Base-by-base conservation (phyloP, 805 yeast genomes). In the Barnettozyma salicaria region DNA sequence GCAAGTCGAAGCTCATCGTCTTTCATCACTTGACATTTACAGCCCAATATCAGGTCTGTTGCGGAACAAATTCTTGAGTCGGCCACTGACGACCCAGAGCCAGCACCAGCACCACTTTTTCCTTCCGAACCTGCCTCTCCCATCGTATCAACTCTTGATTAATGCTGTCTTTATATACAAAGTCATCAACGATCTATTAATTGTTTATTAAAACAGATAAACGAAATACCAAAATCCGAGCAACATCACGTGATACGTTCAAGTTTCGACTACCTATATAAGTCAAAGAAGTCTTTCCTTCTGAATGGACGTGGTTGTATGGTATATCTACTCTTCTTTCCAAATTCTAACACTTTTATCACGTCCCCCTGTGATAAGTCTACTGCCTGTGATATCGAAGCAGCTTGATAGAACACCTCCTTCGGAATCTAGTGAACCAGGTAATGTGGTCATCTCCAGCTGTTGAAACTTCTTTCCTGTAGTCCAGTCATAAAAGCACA, bases 361-460 rank as follows among this genome's bases (percentile, higher is more conserved):
- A n/a, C 85, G 78, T 50, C 85, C 95, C 33, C 96, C 87, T 2
- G 96, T 85, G 16, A 92, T 70, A 40, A 92, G 61, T 32, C 96
- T 70, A 48, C 78, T 60, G 0, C 97, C 96, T 41, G 87, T 78
- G 55, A 68, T 64, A 57, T 92, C 97, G 56, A 87, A 87, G 2
- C 76, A 55, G 27, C 88, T 74, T 8, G 87, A 69, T 45, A 80
- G 66, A 6, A 90, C 74, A 7, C 94, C 81, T 19, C 65, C 61
- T 47, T 80, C 88, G 34, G 85, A 68, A 6, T 72, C 78, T 13
- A 74, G 50, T 0, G 92, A 76, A 0, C 96, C 96, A 0, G 89
- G 83, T 12, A 79, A 62, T 5, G 78, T 74, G 1, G 65, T 64
- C 1, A 90, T 71, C 2, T 49, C 46, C 6, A 68, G 58, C 13